Evolutionary conservation across 192 early-diverging fungal species (phyloP).

Genomic region (Pilaira anomala): DNA sequence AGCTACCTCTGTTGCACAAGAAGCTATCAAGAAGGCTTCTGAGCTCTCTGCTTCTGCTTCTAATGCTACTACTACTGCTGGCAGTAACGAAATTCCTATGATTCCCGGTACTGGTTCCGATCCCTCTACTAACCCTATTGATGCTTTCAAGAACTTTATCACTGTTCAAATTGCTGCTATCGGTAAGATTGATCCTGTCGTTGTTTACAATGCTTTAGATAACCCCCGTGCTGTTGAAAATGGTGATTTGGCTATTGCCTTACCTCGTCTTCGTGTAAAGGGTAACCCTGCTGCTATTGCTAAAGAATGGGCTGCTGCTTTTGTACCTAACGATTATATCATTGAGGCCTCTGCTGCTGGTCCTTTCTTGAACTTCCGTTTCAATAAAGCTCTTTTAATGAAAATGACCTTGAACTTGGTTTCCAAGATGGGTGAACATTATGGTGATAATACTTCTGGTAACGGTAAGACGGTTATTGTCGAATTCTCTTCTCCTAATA

Average conservation of each 20-base stretch:
- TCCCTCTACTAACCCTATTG: conserved; percentile 49
- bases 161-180: conserved; percentile 56
- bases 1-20: conserved; percentile 12
- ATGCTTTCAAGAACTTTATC: conserved; percentile 64
- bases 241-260: conserved; percentile 69
- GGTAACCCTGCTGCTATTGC: conserved; percentile 68
- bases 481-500: conserved; percentile 96
- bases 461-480: conserved; percentile 77
- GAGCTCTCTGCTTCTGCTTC: neutral
- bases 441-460: conserved; percentile 56
- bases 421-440: conserved; percentile 48
- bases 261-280: conserved; percentile 64
- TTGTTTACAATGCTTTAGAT: conserved; percentile 56
- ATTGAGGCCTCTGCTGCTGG: conserved; percentile 51
- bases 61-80: neutral
- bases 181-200: conserved; percentile 43
- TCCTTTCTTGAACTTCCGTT: conserved; percentile 75
- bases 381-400: conserved; percentile 54
- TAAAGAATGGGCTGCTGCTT: conserved; percentile 58
- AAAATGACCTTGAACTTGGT: conserved; percentile 55
- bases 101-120: conserved; percentile 42
- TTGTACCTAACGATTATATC: conserved; percentile 58
- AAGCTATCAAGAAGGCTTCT: neutral
- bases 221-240: conserved; percentile 56
- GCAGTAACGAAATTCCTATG: neutral